Base-by-base conservation (phyloP, 768 basidiomycete genomes). In the Tricholoma matsutake region DNA sequence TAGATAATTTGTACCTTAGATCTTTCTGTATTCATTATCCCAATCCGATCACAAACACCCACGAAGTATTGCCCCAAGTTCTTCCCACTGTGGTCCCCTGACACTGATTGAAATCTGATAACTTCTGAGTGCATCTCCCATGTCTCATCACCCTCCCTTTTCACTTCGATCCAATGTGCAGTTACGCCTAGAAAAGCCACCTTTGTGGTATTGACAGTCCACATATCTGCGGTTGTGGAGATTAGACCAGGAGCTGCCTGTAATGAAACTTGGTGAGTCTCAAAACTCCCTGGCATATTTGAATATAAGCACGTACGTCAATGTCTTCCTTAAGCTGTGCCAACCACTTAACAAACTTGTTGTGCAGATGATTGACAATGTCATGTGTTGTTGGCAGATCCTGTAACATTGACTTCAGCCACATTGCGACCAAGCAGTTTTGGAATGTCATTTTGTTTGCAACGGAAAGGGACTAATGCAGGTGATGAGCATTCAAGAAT, bases 151-250 rank as follows among this genome's bases (percentile, higher is more conserved):
- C 22, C 22, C 22, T 25, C 22, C 16, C 35, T 34, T n/a, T 43
- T 18, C 16, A 43, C 57, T 1, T 25, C 22, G 3, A 76, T 69
- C 71, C 65, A 70, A 59, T 68, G 67, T 1, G 41, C 63, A 4
- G 67, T 69, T 56, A 65, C 55, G 1, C 69, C 64, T 0, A 62
- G 4, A 39, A 32, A 32, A 1, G 32, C 39, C 3, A 16, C 25
- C 56, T 68, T 67, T 43, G 64, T 68, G 32, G 32, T 32, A 32
- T 32, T 6, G 32, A 32, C 5, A 6, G 32, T 32, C 32, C 32
- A 32, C 22, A 35, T 35, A 45, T 70, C 67, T 9, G 53, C 41
- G 0, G 65, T 68, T 1, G 61, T 57, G 11, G 61, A 65, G 1
- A 67, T 54, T 25, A 63, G 64, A 10, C 68, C 67, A 2, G 68